These are phyloP conservation scores for Aspergillus pseudotamarii DNA, from an alignment of 2,329 filamentous ascomycete species.

Conservation along the genomic window DNA sequence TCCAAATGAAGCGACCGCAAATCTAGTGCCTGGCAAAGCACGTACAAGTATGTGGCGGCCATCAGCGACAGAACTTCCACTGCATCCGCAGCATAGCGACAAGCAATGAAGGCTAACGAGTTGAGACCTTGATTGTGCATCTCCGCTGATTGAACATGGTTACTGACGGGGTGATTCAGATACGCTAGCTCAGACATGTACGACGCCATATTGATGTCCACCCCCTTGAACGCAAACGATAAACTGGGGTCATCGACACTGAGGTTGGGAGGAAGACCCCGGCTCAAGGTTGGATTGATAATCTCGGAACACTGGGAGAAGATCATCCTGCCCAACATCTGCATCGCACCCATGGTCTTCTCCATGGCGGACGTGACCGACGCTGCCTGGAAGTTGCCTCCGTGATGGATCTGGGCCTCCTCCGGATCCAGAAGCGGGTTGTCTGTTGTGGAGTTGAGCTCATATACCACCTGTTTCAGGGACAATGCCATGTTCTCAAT, in stretches of 20 bases:
- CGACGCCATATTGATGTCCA: slow-evolving; percentile 66
- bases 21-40: slow-evolving; percentile 61
- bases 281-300: slow-evolving; percentile 61
- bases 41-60: slow-evolving; percentile 55
- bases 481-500: slow-evolving; percentile 65
- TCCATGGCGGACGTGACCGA: slow-evolving; percentile 67
- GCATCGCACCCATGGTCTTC: slow-evolving; percentile 54
- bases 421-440: slow-evolving; percentile 62
- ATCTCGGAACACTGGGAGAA: slow-evolving; percentile 65
- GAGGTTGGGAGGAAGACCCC: slow-evolving; percentile 65
- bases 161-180: slow-evolving; percentile 63
- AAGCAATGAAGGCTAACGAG: slow-evolving; percentile 62
- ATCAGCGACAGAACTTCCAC: slow-evolving; percentile 60
- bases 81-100: slow-evolving; percentile 58
- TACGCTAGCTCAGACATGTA: slow-evolving; percentile 65
- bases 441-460: slow-evolving; percentile 69
- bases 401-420: slow-evolving; percentile 53
- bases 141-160: slow-evolving; percentile 66
- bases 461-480: slow-evolving; percentile 57
- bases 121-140: slow-evolving; percentile 70
- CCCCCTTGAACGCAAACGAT: slow-evolving; percentile 64
- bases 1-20: slow-evolving; percentile 39
- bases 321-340: slow-evolving; percentile 62
- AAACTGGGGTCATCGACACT: slow-evolving; percentile 60
- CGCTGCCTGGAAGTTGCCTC: slow-evolving; percentile 69